Evolutionary conservation across 352 stramenopile species (phyloP), one percentile per base, ranked within the genome.

Genomic region (Globisporangium lucens): DNA sequence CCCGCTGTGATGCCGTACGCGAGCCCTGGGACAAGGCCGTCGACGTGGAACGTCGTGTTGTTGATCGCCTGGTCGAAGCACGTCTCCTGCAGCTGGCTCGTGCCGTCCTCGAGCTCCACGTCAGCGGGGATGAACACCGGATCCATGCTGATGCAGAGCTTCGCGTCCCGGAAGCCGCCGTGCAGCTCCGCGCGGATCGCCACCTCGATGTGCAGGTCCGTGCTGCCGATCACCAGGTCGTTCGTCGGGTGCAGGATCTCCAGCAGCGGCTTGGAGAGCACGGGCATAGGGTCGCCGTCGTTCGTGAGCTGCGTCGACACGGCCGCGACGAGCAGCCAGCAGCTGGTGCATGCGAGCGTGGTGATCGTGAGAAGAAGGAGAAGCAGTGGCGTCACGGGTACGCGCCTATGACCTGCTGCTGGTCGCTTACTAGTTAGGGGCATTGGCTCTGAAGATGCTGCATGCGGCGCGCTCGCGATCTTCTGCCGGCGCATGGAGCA

Each of bases 191-290:
- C 62, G 20, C 80, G 82, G 33, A 91, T 71, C 17, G 69, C 58
- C 24, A 94, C 75, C 52, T 85, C 71, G 59, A 92, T 83, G 3
- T 81, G 67, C 30, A 94, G 67, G 27, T 89, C 75, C 17, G 75
- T 82, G 17, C 30, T 51, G 12, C 66, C 65, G 36, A 90, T 58
- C 49, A 90, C 55, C 65, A 80, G 63, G 67, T 82, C 75, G 61
- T 87, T 78, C 24, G 59, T 73, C 13, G 86, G 86, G 30, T 84
- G 77, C 49, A 88, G 49, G 60, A 94, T 91, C 75, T 92, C 80
- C 51, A 87, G 33, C 43, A 82, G 15, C 15, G 78, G 73, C 29
- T 61, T 53, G 6, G 75, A 72, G 33, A 75, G 67, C 53, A 51
- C n/a, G 3, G 67, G 72, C 4, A 69, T 71, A 27, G 78, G 70